Conservation (phyloP, 768 basidiomycete species). For the Hebeloma cylindrosporum region DNA sequence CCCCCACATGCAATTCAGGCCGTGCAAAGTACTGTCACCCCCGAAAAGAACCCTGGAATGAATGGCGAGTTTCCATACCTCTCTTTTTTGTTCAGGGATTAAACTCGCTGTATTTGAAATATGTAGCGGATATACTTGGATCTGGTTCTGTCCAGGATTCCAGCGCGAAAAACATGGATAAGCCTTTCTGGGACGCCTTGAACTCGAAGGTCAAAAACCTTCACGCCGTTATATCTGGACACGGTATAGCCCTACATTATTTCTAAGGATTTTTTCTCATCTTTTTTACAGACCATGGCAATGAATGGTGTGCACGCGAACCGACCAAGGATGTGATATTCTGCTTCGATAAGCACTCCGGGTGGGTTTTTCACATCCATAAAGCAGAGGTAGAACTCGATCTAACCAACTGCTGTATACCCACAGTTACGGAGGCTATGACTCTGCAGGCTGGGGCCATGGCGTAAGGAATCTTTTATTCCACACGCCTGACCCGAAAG, state of each 20-base stretch:
- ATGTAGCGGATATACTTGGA: conserved; percentile 52
- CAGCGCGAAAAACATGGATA: conserved; percentile 45
- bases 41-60: conserved; percentile 40
- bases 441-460: conserved; percentile 52
- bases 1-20: conserved; percentile 50
- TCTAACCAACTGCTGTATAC: neutral
- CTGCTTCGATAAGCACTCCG: conserved; percentile 79
- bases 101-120: too few relatives aligned
- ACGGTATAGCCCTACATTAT: conserved; percentile 44
- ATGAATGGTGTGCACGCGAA: conserved; percentile 79
- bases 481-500: conserved; percentile 44
- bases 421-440: conserved; percentile 68
- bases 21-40: conserved; percentile 36
- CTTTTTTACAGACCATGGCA: conserved; percentile 58
- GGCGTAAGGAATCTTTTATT: conserved; percentile 68
- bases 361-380: conserved; percentile 38
- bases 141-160: conserved; percentile 66
- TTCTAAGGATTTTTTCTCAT: neutral
- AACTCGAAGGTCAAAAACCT: conserved; percentile 62
- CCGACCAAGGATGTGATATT: conserved; percentile 61
- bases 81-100: too few relatives aligned
- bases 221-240: conserved; percentile 68
- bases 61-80: conserved; percentile 32
- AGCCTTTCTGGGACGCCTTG: conserved; percentile 62
- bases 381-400: neutral